Evolutionary conservation across 495 filamentous ascomycete species (phyloP).

Genomic region (Astrothelium macrocarpum): DNA sequence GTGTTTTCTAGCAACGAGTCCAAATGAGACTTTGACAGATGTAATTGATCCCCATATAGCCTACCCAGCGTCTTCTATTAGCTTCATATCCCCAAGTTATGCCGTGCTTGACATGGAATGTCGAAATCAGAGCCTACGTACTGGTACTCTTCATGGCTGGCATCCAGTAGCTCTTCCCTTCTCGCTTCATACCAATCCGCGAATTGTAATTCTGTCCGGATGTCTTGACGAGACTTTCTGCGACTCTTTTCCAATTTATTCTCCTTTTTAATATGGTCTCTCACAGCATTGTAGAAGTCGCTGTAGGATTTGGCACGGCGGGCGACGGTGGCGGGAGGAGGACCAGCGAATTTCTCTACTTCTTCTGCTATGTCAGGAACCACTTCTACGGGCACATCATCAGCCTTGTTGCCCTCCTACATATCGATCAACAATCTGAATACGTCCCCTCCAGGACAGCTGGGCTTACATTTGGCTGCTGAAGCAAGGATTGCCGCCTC

Average conservation of each 20-base stretch:
- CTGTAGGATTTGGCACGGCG: conserved; percentile 67
- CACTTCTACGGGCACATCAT: conserved; percentile 36
- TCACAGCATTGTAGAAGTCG: conserved; percentile 59
- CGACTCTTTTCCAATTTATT: conserved; percentile 33
- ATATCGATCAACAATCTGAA: conserved; percentile 30
- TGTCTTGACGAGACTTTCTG: conserved; percentile 26
- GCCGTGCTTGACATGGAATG: neutral
- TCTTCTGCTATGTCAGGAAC: conserved; percentile 42
- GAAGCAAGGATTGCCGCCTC: conserved; percentile 54
- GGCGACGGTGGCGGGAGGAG: conserved; percentile 51
- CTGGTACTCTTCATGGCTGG: conserved; percentile 80
- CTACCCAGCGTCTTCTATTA: conserved; percentile 31
- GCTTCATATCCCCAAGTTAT: conserved; percentile 17
- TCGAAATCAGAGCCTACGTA: conserved; percentile 34
- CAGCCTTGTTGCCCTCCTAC: conserved; percentile 36
- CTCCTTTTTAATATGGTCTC: conserved; percentile 44
- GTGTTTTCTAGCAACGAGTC: conserved; percentile 70
- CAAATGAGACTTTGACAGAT: conserved; percentile 67
- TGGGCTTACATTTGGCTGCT: conserved; percentile 56
- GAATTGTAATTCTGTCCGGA: conserved; percentile 49
- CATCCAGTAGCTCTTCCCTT: conserved; percentile 58
- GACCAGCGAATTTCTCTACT: conserved; percentile 39
- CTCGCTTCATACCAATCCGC: conserved; percentile 51
- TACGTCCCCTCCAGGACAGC: conserved; percentile 18
- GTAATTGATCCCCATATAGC: conserved; percentile 68